Evolutionary conservation across 2,329 filamentous ascomycete genomes (phyloP), one percentile per base, ranked within the genome.

Genomic region (Ceratocystis albifundus): DNA sequence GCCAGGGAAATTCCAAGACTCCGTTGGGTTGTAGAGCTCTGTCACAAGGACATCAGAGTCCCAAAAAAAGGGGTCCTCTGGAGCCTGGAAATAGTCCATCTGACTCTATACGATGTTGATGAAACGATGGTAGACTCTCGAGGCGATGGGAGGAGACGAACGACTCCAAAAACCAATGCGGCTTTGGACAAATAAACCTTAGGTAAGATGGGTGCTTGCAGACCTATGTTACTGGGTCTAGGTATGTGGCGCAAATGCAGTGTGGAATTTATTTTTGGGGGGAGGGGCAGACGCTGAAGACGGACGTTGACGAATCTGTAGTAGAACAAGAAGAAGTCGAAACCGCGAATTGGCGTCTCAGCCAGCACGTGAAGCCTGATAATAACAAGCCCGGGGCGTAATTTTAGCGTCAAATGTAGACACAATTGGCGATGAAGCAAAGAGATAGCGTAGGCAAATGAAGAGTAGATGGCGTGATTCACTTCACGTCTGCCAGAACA

Each of bases 31-130:
- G 72, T 86, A 90, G 2, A 95, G 78, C 71, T 87, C 85, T 17
- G 78, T 73, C 8, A 88, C 81, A 10, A 95, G 83, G 45, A 84
- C 80, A 46, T 88, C 84, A 41, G 86, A 79, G 45, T 82, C 81
- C 90, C 90, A 96, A 65, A 80, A 72, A 74, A 86, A 88, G n/a
- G 90, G 90, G 75, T 96, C 89, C n/a, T 61, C 59, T 36, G 22
- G 6, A 15, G 8, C n/a, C 10, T 55, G 17, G 25, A 32, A 28
- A 30, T 65, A 44, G 30, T 36, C 50, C 64, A 65, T 65, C 22
- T 25, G 41, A 7, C 64, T 44, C 5, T 20, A 28, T 22, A 48
- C 2, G n/a, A 25, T 57, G 48, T 66, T 55, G 57, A 41, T 20
- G n/a, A 12, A 30, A 12, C 6, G 17, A 45, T 25, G 15, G 28